These are phyloP conservation scores for Platanthera zijinensis DNA, from an alignment of 106 monocot species.

Conservation along the genomic window DNA sequence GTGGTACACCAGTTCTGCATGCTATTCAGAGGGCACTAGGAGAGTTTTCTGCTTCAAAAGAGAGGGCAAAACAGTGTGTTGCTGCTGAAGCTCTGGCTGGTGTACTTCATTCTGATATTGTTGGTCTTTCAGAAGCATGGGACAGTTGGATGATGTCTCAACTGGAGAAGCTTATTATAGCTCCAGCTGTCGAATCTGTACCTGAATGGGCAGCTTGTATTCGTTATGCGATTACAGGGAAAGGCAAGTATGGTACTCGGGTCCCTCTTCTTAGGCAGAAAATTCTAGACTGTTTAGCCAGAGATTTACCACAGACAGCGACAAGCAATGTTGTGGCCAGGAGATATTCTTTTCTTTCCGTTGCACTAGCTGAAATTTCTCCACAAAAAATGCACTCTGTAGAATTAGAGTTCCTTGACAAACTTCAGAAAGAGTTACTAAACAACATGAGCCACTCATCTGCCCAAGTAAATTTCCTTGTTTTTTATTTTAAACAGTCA, in stretches of 20 bases:
- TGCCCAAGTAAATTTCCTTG: conserved; percentile 61
- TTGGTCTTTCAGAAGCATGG: conserved; percentile 59
- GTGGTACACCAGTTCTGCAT: conserved; percentile 54
- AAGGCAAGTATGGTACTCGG: conserved; percentile 79
- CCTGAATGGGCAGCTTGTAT: conserved; percentile 98
- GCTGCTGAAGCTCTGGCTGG: conserved; percentile 95
- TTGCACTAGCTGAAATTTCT: conserved; percentile 74
- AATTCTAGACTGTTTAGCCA: conserved; percentile 69
- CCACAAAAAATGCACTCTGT: conserved; percentile 49
- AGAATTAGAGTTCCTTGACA: conserved; percentile 62
- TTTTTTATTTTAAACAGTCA: neutral
- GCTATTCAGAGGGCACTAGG: conserved; percentile 43
- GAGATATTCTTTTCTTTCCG: conserved; percentile 72
- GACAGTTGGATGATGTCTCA: conserved; percentile 67
- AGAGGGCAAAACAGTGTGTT: conserved; percentile 95
- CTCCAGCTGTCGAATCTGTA: conserved; percentile 75
- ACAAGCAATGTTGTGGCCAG: conserved; percentile 74
- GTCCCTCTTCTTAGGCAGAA: conserved; percentile 63
- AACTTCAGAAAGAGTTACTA: conserved; percentile 61
- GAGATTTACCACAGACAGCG: conserved; percentile 44
- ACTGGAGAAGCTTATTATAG: conserved; percentile 62
- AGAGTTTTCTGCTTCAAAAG: conserved; percentile 67
- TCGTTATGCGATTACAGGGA: conserved; percentile 93
- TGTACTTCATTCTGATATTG: conserved; percentile 82
- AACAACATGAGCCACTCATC: conserved; percentile 87